Percentiles rank a stretch among this genome's conserved stretches.
phyloP scores from a whole-genome alignment of 1,139 yeast genomes.

The Kurtzmaniella quercitrusa region DNA sequence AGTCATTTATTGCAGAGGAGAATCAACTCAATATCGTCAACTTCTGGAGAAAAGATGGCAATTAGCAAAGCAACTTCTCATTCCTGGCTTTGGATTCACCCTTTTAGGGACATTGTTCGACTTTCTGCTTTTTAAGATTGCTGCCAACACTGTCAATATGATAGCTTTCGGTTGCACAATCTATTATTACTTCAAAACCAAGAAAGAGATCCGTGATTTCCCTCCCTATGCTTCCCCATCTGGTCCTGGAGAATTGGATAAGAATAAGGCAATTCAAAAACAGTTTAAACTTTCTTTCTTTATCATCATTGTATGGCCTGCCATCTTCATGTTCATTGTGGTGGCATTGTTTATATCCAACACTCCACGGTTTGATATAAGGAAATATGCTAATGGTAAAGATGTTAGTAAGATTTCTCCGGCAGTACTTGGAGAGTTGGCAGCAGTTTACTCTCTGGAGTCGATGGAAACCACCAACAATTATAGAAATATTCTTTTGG shows the following conservation, averaged over 20 bases:
- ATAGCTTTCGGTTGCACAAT: constrained; percentile 13
- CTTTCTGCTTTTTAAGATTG: background rate
- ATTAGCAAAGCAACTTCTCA: constrained; percentile 14
- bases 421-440: background rate
- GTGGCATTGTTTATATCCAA: background rate
- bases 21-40: constrained; percentile 22
- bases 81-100: constrained; percentile 6
- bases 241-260: constrained; percentile 16
- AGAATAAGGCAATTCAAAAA: constrained; percentile 17
- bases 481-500: background rate
- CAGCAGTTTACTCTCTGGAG: background rate
- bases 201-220: constrained; percentile 24
- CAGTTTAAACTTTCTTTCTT: constrained; percentile 28
- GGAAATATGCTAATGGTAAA: background rate
- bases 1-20: constrained; percentile 27
- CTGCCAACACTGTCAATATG: background rate
- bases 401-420: background rate
- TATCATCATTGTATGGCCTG: constrained; percentile 27
- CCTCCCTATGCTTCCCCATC: constrained; percentile 24
- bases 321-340: constrained; percentile 9
- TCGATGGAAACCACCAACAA: background rate
- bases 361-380: background rate
- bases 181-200: constrained; percentile 25
- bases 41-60: constrained; percentile 20
- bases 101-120: constrained; percentile 6